Percentiles rank a stretch among this genome's conserved stretches.
Evolutionary conservation across 768 basidiomycete species (phyloP).

Genomic region (Termitomyces sp.): DNA sequence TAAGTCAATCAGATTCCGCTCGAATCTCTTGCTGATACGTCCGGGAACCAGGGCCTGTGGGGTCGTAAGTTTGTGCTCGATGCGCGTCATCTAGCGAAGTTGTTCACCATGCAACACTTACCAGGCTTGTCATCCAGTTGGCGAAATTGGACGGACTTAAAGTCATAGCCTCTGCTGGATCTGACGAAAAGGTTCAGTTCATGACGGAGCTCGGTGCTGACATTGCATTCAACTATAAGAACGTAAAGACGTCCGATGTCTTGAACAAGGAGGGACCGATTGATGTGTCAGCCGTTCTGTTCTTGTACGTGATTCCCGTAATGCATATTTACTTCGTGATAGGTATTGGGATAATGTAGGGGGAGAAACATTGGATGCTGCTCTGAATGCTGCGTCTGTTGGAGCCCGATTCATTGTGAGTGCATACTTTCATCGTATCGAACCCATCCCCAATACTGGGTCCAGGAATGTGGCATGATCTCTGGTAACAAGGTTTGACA

Average conservation of each 20-base stretch:
- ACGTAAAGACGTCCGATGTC: constrained; percentile 42
- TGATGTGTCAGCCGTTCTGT: constrained; percentile 1
- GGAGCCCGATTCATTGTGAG: constrained; percentile 44
- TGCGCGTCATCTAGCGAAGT: neutral
- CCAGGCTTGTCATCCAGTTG: constrained; percentile 45
- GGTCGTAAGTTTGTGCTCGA: constrained; percentile 40
- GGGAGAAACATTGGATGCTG: constrained; percentile 57
- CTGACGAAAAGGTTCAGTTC: constrained; percentile 66
- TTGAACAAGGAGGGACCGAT: constrained; percentile 37
- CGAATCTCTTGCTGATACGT: constrained; percentile 13
- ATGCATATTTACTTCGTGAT: neutral
- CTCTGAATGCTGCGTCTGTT: constrained; percentile 39
- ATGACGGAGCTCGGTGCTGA: constrained; percentile 59
- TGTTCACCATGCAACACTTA: neutral
- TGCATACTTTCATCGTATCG: neutral
- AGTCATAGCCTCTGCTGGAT: constrained; percentile 71
- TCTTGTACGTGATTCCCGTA: neutral
- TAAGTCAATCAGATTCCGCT: constrained; percentile 16
- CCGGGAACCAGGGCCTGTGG: constrained; percentile 37
- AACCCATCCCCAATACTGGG: neutral
- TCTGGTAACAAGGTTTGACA: constrained; percentile 12
- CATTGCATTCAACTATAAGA: constrained; percentile 75
- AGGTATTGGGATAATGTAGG: constrained; percentile 61
- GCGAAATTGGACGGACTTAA: constrained; percentile 50
- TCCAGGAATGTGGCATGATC: constrained; percentile 38